phyloP scores from a whole-genome alignment of 257 asterid genomes.

The Misopates orontium region DNA sequence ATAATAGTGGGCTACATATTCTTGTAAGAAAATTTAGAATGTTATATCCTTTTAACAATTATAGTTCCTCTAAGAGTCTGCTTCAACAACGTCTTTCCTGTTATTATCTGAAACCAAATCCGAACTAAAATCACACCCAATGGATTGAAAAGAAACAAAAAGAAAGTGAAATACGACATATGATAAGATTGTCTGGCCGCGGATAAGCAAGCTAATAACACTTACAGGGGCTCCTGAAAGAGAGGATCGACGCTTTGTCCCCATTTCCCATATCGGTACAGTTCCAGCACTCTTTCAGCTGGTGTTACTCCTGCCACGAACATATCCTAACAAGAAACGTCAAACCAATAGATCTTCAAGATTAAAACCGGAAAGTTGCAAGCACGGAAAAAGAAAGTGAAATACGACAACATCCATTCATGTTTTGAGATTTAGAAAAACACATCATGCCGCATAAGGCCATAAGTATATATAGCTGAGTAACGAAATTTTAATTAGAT shows the following conservation, averaged over 20 bases:
- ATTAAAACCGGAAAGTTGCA: too few species aligned
- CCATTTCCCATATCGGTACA: constrained; percentile 96
- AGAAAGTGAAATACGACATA: not conserved
- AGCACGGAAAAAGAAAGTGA: too few species aligned
- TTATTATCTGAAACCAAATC: constrained; percentile 1
- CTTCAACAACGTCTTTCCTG: not conserved
- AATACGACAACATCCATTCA: too few species aligned
- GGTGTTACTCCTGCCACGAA: constrained; percentile 72
- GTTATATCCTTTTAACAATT: too few species aligned
- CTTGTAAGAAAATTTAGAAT: too few species aligned
- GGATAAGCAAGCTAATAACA: constrained; percentile 12
- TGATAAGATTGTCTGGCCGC: not conserved
- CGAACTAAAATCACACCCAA: not conserved
- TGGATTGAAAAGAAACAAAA: too few species aligned
- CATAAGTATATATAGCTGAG: too few species aligned
- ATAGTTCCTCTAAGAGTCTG: too few species aligned
- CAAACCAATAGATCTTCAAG: not conserved
- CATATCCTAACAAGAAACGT: constrained; percentile 12
- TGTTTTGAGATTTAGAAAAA: too few species aligned
- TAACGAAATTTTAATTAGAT: too few species aligned
- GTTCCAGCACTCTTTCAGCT: constrained; percentile 82
- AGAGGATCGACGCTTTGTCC: constrained; percentile 78
- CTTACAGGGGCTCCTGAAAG: constrained; percentile 77
- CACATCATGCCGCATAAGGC: too few species aligned
- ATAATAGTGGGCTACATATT: too few species aligned